Conservation (phyloP, 768 basidiomycete genomes). For the Mycena filopes region DNA sequence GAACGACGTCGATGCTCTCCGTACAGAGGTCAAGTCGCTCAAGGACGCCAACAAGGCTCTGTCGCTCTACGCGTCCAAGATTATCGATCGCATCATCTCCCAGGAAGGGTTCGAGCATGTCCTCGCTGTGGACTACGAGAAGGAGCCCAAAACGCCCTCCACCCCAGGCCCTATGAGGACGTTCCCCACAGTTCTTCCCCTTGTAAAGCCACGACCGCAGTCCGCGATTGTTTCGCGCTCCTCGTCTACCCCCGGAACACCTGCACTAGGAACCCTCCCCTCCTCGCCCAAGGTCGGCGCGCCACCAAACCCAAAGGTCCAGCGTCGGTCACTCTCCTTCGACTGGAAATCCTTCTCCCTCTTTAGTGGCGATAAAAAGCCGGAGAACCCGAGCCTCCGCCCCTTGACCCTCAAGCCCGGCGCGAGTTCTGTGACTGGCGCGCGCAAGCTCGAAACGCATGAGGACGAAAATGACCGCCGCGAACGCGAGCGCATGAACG, state of each 20-base stretch:
- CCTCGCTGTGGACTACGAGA: slow-evolving; percentile 90
- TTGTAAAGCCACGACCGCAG: slow-evolving; percentile 66
- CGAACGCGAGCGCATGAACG: slow-evolving; percentile 88
- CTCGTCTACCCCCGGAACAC: slow-evolving; percentile 42
- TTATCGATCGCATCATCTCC: slow-evolving; percentile 95
- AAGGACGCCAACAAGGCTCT: slow-evolving; percentile 97
- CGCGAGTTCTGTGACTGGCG: slow-evolving; percentile 62
- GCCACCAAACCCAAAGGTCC: slow-evolving; percentile 53
- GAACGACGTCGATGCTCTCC: slow-evolving; percentile 79
- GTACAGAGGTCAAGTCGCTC: slow-evolving; percentile 89
- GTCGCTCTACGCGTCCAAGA: slow-evolving; percentile 95
- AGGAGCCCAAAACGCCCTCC: slow-evolving; percentile 60
- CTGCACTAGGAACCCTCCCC: slow-evolving; percentile 34
- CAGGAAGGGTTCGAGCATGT: slow-evolving; percentile 98
- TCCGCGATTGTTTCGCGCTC: slow-evolving; percentile 65
- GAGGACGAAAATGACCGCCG: slow-evolving; percentile 94
- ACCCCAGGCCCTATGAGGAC: slow-evolving; percentile 47
- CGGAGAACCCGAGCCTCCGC: slow-evolving; percentile 66
- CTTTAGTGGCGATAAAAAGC: slow-evolving; percentile 74
- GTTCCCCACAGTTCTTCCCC: slow-evolving; percentile 41
- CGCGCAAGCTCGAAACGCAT: slow-evolving; percentile 83
- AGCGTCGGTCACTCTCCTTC: slow-evolving; percentile 84
- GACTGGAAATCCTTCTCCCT: slow-evolving; percentile 86
- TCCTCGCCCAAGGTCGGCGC: slow-evolving; percentile 32
- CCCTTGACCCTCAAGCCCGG: slow-evolving; percentile 82